phyloP scores from a whole-genome alignment of 306 rosid genomes.

The Crotalaria pallida region DNA sequence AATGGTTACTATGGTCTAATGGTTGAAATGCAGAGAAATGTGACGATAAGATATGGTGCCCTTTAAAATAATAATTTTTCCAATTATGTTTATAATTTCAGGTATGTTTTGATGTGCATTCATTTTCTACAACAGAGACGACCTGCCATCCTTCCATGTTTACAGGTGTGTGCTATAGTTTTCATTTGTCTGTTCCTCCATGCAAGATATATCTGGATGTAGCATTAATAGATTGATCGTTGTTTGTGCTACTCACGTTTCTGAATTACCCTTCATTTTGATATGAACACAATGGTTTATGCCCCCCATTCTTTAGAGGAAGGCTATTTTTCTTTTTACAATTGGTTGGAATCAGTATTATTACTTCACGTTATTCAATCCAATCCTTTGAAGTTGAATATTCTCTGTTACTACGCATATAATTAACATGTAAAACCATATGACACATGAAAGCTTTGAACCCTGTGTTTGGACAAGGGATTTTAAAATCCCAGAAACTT shows the following conservation, averaged over 20 bases:
- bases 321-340: background rate
- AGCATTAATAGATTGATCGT: background rate
- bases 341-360: background rate
- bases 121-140: conserved; percentile 76
- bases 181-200: background rate
- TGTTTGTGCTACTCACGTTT: background rate
- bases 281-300: background rate
- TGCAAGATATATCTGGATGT: background rate
- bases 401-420: background rate
- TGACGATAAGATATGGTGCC: background rate
- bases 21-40: background rate
- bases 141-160: conserved; percentile 96
- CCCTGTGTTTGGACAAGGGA: too few relatives aligned
- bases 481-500: too few relatives aligned
- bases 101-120: conserved; percentile 98
- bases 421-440: background rate
- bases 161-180: conserved; percentile 57
- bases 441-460: background rate
- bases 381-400: background rate
- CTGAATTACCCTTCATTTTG: background rate
- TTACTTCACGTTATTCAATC: background rate
- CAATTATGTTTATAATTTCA: conserved; percentile 43
- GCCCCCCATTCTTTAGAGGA: background rate
- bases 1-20: background rate
- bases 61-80: background rate